These are phyloP conservation scores for Penicillium waksmanii DNA, from an alignment of 495 filamentous ascomycete genomes.

Conservation along the genomic window DNA sequence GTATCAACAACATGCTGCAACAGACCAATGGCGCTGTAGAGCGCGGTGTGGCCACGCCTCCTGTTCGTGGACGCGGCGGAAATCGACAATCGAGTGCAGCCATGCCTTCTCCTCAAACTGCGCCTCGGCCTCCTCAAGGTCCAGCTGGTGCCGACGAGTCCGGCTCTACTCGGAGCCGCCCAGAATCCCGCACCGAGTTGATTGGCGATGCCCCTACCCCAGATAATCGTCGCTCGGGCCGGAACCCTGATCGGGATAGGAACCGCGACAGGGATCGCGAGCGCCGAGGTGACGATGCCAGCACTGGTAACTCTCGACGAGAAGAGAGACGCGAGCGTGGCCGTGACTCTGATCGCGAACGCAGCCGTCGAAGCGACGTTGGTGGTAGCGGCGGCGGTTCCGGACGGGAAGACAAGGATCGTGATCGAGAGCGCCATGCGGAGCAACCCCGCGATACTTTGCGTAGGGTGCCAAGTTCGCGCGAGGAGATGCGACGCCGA, in stretches of 20 bases:
- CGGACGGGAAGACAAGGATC: slow-evolving; percentile 28
- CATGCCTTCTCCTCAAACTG: slow-evolving; percentile 36
- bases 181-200: slow-evolving; percentile 35
- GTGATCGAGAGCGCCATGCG: slow-evolving; percentile 2
- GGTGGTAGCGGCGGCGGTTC: slow-evolving; percentile 15
- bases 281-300: slow-evolving; percentile 38
- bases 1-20: slow-evolving; percentile 49
- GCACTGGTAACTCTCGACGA: slow-evolving; percentile 33
- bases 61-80: slow-evolving; percentile 45
- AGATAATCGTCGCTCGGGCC: slow-evolving; percentile 33
- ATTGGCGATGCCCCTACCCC: slow-evolving; percentile 37
- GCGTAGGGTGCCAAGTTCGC: slow-evolving; percentile 39
- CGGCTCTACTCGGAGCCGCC: slow-evolving; percentile 23
- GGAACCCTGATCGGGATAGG: slow-evolving; percentile 29
- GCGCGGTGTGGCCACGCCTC: slow-evolving; percentile 33
- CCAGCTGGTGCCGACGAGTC: slow-evolving; percentile 32
- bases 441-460: slow-evolving; percentile 24
- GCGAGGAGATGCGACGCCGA: slow-evolving; percentile 48
- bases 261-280: slow-evolving; percentile 35
- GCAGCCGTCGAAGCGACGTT: slow-evolving; percentile 43
- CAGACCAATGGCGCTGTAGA: slow-evolving; percentile 43
- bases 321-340: slow-evolving; percentile 41
- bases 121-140: slow-evolving; percentile 32
- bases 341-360: slow-evolving; percentile 44
- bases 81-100: slow-evolving; percentile 34